Percentiles rank a stretch among this genome's conserved stretches.
Evolutionary conservation across 345 rosid species (phyloP).

Genomic region (Mangifera indica): DNA sequence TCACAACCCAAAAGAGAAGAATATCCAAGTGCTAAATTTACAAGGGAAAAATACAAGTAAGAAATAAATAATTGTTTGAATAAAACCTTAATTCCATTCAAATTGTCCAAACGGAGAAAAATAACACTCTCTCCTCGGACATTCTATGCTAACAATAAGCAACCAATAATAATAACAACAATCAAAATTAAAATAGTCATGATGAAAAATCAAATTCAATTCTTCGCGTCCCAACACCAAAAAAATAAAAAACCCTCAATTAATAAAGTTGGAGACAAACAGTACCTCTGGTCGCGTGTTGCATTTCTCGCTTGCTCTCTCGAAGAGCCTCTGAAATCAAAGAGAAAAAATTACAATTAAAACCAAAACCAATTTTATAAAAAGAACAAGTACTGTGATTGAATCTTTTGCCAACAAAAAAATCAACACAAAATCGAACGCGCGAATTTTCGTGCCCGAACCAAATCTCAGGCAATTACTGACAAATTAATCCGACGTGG

Average conservation of each 20-base stretch:
- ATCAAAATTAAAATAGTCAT: background rate
- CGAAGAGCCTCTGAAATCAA: constrained; percentile 74
- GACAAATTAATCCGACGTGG: background rate
- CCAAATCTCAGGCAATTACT: background rate
- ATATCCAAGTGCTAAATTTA: too few relatives aligned
- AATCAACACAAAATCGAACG: background rate
- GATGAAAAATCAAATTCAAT: background rate
- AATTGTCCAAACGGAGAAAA: background rate
- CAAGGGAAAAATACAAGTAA: too few relatives aligned
- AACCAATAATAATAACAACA: background rate
- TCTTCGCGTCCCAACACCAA: background rate
- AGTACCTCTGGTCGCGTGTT: constrained; percentile 87
- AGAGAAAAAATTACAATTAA: background rate
- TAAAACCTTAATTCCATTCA: background rate
- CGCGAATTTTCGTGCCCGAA: background rate
- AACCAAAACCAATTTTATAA: background rate
- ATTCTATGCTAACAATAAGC: background rate
- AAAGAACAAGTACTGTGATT: too few relatives aligned
- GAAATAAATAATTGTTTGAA: too few relatives aligned
- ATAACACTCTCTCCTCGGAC: background rate
- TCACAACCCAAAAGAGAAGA: too few relatives aligned
- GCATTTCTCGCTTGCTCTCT: constrained; percentile 89
- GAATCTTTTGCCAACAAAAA: background rate
- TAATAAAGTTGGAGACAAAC: background rate
- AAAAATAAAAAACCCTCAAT: background rate